Evolutionary conservation across 2,329 filamentous ascomycete genomes (phyloP).

Genomic region (Rosellinia necatrix): DNA sequence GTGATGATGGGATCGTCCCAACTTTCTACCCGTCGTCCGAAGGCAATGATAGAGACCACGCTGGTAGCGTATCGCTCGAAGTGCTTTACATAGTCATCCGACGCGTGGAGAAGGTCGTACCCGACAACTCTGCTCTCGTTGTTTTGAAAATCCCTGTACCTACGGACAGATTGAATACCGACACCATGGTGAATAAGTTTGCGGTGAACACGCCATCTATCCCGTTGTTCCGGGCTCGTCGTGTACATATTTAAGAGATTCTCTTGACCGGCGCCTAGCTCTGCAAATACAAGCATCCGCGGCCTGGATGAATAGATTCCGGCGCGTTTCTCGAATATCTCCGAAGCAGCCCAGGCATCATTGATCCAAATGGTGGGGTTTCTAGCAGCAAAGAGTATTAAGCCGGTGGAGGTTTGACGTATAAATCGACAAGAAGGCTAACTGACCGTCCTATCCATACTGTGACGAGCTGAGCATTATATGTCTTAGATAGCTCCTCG

Average conservation of each 20-base stretch:
- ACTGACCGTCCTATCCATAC: constrained; percentile 58
- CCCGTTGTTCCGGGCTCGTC: constrained; percentile 45
- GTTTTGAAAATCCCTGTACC: constrained; percentile 59
- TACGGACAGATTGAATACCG: constrained; percentile 59
- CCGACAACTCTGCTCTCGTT: constrained; percentile 62
- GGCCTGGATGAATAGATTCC: constrained; percentile 57
- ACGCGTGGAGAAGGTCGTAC: constrained; percentile 50
- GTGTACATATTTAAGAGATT: constrained; percentile 52
- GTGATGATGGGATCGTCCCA: constrained; percentile 61
- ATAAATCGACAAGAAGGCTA: background rate
- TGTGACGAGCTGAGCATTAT: constrained; percentile 56
- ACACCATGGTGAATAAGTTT: constrained; percentile 58
- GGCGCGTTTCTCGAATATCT: constrained; percentile 59
- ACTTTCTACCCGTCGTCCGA: constrained; percentile 56
- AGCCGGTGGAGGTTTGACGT: background rate
- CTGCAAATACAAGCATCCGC: constrained; percentile 53
- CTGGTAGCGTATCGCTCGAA: constrained; percentile 59
- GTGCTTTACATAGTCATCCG: constrained; percentile 55
- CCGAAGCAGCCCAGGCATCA: constrained; percentile 54
- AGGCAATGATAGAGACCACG: constrained; percentile 61
- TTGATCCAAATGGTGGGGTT: constrained; percentile 54
- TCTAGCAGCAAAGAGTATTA: constrained; percentile 29
- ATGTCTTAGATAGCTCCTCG: constrained; percentile 55
- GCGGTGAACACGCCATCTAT: constrained; percentile 51
- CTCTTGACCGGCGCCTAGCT: constrained; percentile 50